A percentile compares a stretch with the other conserved stretches of the same genome.
These are phyloP conservation scores for Globisporangium uncinulatum DNA, from an alignment of 352 stramenopile genomes.

Conservation along the genomic window DNA sequence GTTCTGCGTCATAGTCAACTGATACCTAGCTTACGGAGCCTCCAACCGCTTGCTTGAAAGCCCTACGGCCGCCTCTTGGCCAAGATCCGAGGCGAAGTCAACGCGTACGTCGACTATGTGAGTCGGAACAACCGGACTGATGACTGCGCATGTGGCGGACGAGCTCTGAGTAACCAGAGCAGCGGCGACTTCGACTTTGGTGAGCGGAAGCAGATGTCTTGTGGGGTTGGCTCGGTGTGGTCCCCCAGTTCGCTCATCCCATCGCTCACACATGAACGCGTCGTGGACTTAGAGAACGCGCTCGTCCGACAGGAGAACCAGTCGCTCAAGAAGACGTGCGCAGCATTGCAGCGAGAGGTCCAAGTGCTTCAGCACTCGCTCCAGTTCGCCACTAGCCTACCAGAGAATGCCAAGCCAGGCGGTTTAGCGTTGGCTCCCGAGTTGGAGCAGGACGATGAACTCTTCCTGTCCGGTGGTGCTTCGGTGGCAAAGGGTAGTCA, in stretches of 20 bases:
- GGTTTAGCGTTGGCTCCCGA: not conserved
- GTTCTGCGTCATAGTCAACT: not conserved
- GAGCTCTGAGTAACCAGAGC: conserved; percentile 11
- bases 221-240: not conserved
- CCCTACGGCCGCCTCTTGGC: conserved; percentile 43
- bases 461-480: not conserved
- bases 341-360: conserved; percentile 45
- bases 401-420: not conserved
- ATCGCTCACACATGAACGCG: not conserved
- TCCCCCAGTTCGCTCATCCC: not conserved
- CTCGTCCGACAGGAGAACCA: conserved; percentile 51
- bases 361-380: conserved; percentile 36
- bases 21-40: not conserved
- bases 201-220: not conserved
- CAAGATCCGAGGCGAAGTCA: conserved; percentile 61
- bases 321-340: conserved; percentile 41
- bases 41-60: conserved; percentile 15
- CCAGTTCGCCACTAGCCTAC: conserved; percentile 4
- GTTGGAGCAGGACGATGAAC: conserved; percentile 10
- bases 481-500: too few relatives aligned
- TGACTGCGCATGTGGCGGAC: not conserved
- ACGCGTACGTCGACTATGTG: conserved; percentile 33
- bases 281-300: conserved; percentile 26
- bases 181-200: conserved; percentile 21
- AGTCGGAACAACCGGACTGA: conserved; percentile 12